A percentile compares a stretch with the other conserved stretches of the same genome.
Conservation (phyloP, 1,284 basidiomycete genomes). For the Malassezia sympodialis region DNA sequence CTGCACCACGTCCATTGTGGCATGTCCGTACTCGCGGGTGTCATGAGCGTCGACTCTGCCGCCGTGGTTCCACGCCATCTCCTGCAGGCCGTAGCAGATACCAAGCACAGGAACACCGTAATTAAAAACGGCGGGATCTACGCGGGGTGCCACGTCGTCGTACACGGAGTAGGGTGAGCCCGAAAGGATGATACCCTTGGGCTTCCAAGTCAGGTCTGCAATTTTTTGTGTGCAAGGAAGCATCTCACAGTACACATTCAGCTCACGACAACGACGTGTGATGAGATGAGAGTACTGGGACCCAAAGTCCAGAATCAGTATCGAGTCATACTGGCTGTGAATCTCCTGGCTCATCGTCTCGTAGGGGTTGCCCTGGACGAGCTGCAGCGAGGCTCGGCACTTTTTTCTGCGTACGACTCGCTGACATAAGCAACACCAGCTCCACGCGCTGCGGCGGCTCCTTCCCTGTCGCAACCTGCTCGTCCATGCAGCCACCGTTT, state of each 20-base stretch:
- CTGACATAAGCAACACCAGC: conserved; percentile 1
- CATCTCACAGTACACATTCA: conserved; percentile 95
- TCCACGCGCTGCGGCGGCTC: not conserved
- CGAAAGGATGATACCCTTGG: conserved; percentile 94
- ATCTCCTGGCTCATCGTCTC: conserved; percentile 54
- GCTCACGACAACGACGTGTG: conserved; percentile 91
- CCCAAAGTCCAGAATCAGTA: conserved; percentile 94
- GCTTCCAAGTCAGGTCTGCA: conserved; percentile 79
- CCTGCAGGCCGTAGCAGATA: conserved; percentile 98
- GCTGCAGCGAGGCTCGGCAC: not conserved
- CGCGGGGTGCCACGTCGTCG: conserved; percentile 80
- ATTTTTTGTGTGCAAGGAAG: conserved; percentile 93
- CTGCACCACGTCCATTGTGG: conserved; percentile 66
- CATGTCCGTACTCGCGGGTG: conserved; percentile 90
- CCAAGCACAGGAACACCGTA: conserved; percentile 85
- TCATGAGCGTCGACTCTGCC: conserved; percentile 80
- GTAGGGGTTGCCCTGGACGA: not conserved
- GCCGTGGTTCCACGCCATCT: conserved; percentile 81
- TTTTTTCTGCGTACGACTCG: not conserved
- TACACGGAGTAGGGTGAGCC: conserved; percentile 99
- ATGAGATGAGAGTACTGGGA: conserved; percentile 99
- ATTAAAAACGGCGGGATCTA: conserved; percentile 87
- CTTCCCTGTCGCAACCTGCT: not conserved
- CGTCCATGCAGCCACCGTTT: not conserved
- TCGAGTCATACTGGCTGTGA: conserved; percentile 89